A percentile compares a stretch with the other conserved stretches of the same genome.
phyloP scores from a whole-genome alignment of 305 asterid genomes.

The Nicotiana rustica region DNA sequence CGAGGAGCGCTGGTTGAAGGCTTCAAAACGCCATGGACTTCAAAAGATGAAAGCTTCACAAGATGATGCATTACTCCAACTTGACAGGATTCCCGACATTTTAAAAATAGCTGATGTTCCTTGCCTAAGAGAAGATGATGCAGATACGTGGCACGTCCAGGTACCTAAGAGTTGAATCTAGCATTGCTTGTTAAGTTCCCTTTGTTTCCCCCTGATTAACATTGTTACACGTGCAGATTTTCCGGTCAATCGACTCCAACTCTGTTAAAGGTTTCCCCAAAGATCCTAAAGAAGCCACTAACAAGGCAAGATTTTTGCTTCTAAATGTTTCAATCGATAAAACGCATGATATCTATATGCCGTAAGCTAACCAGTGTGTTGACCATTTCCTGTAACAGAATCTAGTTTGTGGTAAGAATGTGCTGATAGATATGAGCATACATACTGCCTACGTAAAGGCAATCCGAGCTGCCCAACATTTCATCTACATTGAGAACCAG shows the following conservation, averaged over 20 bases:
- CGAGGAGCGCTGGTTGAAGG: conserved; percentile 90
- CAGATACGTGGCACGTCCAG: conserved; percentile 89
- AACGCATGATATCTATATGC: background rate
- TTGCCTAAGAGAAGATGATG: conserved; percentile 52
- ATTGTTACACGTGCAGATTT: conserved; percentile 50
- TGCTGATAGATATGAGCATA: conserved; percentile 92
- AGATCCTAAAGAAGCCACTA: conserved; percentile 69
- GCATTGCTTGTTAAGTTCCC: conserved; percentile 4
- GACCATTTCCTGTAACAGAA: conserved; percentile 57
- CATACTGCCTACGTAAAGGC: conserved; percentile 94
- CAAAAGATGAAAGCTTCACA: conserved; percentile 64
- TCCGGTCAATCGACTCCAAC: conserved; percentile 82
- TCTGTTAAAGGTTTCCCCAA: conserved; percentile 78
- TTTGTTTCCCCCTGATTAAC: conserved; percentile 33
- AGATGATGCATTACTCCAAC: conserved; percentile 80
- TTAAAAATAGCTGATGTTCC: conserved; percentile 59
- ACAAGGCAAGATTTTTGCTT: conserved; percentile 47
- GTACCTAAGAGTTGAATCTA: conserved; percentile 44
- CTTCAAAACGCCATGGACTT: conserved; percentile 66
- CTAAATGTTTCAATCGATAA: background rate
- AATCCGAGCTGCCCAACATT: conserved; percentile 96
- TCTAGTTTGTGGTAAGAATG: conserved; percentile 79
- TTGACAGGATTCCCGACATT: conserved; percentile 81
- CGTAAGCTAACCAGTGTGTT: conserved; percentile 3
- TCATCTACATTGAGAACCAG: conserved; percentile 93